Conservation (phyloP, 2,329 filamentous ascomycete species). For the Pestalotiopsis sp. region DNA sequence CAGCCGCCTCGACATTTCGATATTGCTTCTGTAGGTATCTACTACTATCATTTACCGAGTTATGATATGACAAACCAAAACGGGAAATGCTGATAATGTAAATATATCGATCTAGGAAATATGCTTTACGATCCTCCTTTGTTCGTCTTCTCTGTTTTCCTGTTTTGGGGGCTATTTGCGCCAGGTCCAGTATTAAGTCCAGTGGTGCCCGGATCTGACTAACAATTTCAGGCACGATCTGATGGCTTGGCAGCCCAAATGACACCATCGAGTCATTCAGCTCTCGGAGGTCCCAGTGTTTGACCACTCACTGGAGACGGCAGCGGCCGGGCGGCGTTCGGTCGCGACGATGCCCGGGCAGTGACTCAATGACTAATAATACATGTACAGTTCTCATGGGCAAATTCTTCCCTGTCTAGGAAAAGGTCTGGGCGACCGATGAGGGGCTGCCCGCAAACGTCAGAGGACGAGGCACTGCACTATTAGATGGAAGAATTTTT, state of each 20-base stretch:
- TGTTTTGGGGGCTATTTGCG: background rate
- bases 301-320: background rate
- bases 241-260: constrained; percentile 1
- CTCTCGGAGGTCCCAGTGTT: background rate
- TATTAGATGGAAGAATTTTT: background rate
- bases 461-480: background rate
- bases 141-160: background rate
- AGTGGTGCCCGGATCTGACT: background rate
- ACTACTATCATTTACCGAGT: too few relatives aligned
- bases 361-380: constrained; percentile 3
- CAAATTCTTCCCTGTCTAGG: background rate
- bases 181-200: background rate
- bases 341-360: background rate
- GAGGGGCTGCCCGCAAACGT: background rate
- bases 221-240: constrained; percentile 7
- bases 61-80: too few relatives aligned
- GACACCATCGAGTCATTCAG: constrained; percentile 11
- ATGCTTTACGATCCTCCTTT: background rate
- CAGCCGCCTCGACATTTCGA: too few relatives aligned
- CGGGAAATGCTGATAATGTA: too few relatives aligned
- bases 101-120: background rate
- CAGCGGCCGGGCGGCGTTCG: background rate
- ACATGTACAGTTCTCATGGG: background rate
- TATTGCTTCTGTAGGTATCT: too few relatives aligned
- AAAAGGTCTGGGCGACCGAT: background rate